Base-by-base conservation (phyloP, 768 basidiomycete species). In the Lanmaoa pseudosensibilis region DNA sequence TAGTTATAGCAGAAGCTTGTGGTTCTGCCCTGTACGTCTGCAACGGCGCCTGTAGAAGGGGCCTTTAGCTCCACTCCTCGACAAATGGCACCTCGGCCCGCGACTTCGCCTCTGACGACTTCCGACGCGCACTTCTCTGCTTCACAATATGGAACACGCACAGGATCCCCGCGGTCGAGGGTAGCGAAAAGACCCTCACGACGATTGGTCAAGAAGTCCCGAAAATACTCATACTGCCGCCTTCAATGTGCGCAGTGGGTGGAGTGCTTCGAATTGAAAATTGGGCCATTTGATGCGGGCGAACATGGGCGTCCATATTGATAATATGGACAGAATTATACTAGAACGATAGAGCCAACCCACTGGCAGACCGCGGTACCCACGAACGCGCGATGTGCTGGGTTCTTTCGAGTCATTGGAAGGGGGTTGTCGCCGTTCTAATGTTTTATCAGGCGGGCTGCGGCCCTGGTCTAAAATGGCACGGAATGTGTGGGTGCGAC, bases 151-250 rank as follows among this genome's bases (percentile, higher is more conserved):
- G 61, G 63, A 67, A 68, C 60, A 49, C 52, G 66, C 66, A 69
- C 69, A 69, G 69, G 69, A 63, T 69, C 15, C 10, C 55, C 61
- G 69, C 49, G 69, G 69, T 69, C 50, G 63, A 70, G 69, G 69
- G 69, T 45, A 63, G 40, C 40, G 45, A 47, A 32, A 46, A 41
- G 37, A 8, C 37, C 39, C 13, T 10, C 2, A 18, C 40, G 53
- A 58, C 48, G 57, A 69, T 70, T 70, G 68, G 63, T 50, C 55
- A 32, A 53, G 63, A 63, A 68, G 60, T 33, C 16, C 4, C 27
- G 4, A 46, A 43, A 27, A 18, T 39, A 50, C 39, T 44, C 50
- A 21, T 41, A 41, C 44, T 53, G 65, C n/a, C 34, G 49, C 36
- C 46, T 50, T 56, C 46, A 55, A 49, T 54, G 59, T 51, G 63